Percentiles rank a stretch among this genome's conserved stretches.
Conservation (phyloP, 2,329 filamentous ascomycete genomes). For the Sphaceloma murrayae region DNA sequence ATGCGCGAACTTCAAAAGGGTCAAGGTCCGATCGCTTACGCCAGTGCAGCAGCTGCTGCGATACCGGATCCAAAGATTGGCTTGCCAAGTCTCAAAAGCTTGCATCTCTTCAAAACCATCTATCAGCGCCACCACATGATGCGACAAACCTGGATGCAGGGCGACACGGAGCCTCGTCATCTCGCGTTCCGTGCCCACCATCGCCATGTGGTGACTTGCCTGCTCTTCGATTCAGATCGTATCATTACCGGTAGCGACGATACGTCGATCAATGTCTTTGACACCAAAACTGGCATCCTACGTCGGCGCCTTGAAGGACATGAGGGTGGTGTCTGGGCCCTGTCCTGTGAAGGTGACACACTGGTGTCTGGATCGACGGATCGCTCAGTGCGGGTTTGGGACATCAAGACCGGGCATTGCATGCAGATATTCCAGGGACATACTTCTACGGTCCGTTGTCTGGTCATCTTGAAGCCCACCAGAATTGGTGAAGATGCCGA, state of each 20-base stretch:
- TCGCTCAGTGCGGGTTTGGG: slow-evolving; percentile 97
- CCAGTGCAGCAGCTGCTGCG: slow-evolving; percentile 70
- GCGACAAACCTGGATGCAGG: slow-evolving; percentile 79
- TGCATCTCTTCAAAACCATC: slow-evolving; percentile 92
- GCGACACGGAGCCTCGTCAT: slow-evolving; percentile 73
- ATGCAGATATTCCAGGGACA: slow-evolving; percentile 96
- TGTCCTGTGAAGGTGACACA: slow-evolving; percentile 92
- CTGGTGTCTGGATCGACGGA: slow-evolving; percentile 95
- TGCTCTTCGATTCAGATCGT: slow-evolving; percentile 97
- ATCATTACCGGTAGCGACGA: slow-evolving; percentile 97
- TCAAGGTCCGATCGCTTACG: slow-evolving; percentile 78
- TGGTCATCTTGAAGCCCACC: slow-evolving; percentile 86
- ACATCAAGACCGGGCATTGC: slow-evolving; percentile 85
- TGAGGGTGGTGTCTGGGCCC: slow-evolving; percentile 93
- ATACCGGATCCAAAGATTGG: slow-evolving; percentile 76
- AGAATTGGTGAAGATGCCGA: slow-evolving; percentile 62
- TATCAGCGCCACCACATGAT: slow-evolving; percentile 91
- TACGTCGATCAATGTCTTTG: slow-evolving; percentile 94
- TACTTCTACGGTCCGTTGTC: slow-evolving; percentile 89
- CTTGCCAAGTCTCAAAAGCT: slow-evolving; percentile 63
- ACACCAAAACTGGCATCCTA: slow-evolving; percentile 85
- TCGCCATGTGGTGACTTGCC: slow-evolving; percentile 89
- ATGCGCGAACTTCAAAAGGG: slow-evolving; percentile 44
- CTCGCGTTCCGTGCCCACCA: slow-evolving; percentile 95
- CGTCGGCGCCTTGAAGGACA: slow-evolving; percentile 80